A percentile compares a stretch with the other conserved stretches of the same genome.
phyloP scores from a whole-genome alignment of 306 rosid species.

The Inga leiocalycina region DNA sequence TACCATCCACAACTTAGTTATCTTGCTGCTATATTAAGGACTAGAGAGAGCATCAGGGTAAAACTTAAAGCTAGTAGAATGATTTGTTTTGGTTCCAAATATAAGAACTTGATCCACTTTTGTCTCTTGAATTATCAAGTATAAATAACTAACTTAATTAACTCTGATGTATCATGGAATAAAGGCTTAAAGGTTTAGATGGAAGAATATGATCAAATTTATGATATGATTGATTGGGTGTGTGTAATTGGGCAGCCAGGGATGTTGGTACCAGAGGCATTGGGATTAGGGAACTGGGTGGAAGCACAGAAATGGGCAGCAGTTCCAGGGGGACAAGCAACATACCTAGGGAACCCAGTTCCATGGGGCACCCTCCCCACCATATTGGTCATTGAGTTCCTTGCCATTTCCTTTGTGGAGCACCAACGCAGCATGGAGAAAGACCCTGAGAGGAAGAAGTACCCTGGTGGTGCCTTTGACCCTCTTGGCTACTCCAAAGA shows the following conservation, averaged over 20 bases:
- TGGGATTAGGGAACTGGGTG: slow-evolving; percentile 97
- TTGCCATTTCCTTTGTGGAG: slow-evolving; percentile 89
- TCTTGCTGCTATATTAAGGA: too few relatives aligned
- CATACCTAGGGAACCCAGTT: slow-evolving; percentile 94
- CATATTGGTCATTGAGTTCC: slow-evolving; percentile 83
- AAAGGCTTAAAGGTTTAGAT: too few relatives aligned
- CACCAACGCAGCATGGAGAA: slow-evolving; percentile 99
- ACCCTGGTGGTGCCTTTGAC: slow-evolving; percentile 98
- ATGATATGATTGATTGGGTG: neutral
- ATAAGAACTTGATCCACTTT: too few relatives aligned
- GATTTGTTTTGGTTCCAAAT: too few relatives aligned
- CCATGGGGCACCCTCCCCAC: slow-evolving; percentile 99
- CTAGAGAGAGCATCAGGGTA: too few relatives aligned
- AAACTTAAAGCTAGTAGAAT: too few relatives aligned
- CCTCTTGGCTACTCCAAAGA: slow-evolving; percentile 99
- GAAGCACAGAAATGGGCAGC: slow-evolving; percentile 99
- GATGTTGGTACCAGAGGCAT: slow-evolving; percentile 90
- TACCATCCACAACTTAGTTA: too few relatives aligned
- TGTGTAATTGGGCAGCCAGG: slow-evolving; percentile 71
- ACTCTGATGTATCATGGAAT: too few relatives aligned
- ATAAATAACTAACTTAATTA: too few relatives aligned
- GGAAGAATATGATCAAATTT: too few relatives aligned
- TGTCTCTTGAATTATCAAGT: too few relatives aligned
- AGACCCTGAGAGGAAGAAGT: slow-evolving; percentile 94
- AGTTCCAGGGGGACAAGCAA: slow-evolving; percentile 90